Conservation (phyloP, 257 asterid genomes). For the Forsythia suspensa region DNA sequence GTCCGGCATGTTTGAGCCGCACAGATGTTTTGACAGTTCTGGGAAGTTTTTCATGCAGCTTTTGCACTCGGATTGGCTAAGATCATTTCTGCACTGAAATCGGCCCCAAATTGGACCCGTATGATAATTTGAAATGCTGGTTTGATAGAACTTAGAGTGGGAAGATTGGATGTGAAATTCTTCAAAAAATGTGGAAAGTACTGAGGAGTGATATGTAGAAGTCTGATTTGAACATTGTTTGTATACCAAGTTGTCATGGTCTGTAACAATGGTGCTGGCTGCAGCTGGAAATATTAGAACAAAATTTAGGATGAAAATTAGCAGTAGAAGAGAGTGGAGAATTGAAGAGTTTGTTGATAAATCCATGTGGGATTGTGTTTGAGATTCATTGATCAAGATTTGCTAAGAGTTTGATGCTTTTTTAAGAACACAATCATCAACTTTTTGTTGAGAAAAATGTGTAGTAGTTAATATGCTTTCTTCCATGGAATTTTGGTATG, state of each 20-base stretch:
- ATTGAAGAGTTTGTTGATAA: conserved; percentile 1
- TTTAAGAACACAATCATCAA: conserved; percentile 16
- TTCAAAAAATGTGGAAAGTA: conserved; percentile 44
- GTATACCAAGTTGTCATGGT: conserved; percentile 44
- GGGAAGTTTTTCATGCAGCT: conserved; percentile 45
- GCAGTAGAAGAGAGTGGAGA: conserved; percentile 14
- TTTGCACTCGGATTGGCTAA: conserved; percentile 43
- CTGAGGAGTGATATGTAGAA: conserved; percentile 24
- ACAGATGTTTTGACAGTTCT: conserved; percentile 25
- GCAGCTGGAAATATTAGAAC: conserved; percentile 24
- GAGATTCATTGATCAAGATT: conserved; percentile 6
- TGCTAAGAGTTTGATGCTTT: neutral
- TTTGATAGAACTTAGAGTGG: conserved; percentile 45
- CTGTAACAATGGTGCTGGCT: conserved; percentile 13
- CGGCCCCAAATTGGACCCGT: conserved; percentile 44
- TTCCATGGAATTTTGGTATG: conserved; percentile 8
- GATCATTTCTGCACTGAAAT: conserved; percentile 57
- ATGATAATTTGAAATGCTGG: conserved; percentile 42
- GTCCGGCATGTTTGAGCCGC: conserved; percentile 44
- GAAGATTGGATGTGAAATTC: conserved; percentile 44
- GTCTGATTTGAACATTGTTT: conserved; percentile 48
- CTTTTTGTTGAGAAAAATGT: conserved; percentile 43
- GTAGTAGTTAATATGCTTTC: neutral
- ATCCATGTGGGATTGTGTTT: conserved; percentile 34
- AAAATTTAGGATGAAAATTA: conserved; percentile 18